phyloP scores from a whole-genome alignment of 2,329 filamentous ascomycete genomes.

The Pseudogymnoascus sp. region DNA sequence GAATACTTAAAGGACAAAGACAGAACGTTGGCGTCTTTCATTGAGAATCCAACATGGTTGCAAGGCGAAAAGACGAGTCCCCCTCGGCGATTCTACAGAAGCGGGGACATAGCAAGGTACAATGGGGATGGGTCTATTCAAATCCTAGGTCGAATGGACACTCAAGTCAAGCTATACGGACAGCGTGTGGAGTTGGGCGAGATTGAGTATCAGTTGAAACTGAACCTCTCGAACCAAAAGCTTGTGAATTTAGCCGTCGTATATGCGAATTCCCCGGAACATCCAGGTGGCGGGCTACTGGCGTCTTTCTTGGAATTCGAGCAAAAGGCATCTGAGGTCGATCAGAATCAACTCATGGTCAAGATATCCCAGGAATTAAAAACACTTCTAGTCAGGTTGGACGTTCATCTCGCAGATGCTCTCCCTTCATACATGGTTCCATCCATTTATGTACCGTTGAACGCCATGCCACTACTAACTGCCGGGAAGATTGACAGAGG shows the following conservation, averaged over 20 bases:
- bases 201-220: constrained; percentile 34
- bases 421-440: constrained; percentile 27
- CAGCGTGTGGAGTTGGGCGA: constrained; percentile 59
- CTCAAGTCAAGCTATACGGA: constrained; percentile 57
- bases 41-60: constrained; percentile 12
- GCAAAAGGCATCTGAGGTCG: constrained; percentile 22
- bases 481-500: constrained; percentile 30
- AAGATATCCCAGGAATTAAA: not conserved
- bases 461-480: constrained; percentile 21
- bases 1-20: constrained; percentile 14
- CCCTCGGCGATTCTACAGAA: constrained; percentile 45
- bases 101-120: constrained; percentile 54
- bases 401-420: not conserved
- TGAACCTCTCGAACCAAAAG: not conserved
- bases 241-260: not conserved
- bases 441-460: constrained; percentile 23
- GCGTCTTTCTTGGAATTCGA: constrained; percentile 44
- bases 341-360: constrained; percentile 17
- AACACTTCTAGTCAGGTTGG: not conserved
- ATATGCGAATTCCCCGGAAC: constrained; percentile 12
- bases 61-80: not conserved
- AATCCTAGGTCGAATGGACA: constrained; percentile 55
- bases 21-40: constrained; percentile 14
- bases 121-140: constrained; percentile 51
- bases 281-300: constrained; percentile 37